Evolutionary conservation across 306 rosid species (phyloP).

Genomic region (Quercus agrifolia): DNA sequence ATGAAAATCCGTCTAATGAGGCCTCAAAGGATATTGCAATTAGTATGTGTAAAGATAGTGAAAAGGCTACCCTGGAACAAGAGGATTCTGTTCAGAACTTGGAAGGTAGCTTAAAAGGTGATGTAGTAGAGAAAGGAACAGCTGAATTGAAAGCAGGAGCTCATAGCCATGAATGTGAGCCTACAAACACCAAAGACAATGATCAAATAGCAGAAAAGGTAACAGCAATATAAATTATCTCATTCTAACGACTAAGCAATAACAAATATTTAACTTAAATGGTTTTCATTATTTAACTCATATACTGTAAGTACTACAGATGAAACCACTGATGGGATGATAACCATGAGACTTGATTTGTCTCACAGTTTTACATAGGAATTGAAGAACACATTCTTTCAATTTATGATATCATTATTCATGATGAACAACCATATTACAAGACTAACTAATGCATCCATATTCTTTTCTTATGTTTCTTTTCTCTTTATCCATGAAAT

Average conservation of each 20-base stretch:
- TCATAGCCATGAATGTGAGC: background rate
- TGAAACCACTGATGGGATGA: background rate
- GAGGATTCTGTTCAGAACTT: background rate
- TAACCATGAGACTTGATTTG: background rate
- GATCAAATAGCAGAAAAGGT: constrained; percentile 21
- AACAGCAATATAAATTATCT: background rate
- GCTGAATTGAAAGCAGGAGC: constrained; percentile 3
- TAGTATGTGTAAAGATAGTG: background rate
- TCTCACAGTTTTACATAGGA: background rate
- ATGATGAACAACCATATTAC: background rate
- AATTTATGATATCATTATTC: background rate
- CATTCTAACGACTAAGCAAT: background rate
- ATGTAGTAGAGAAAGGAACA: constrained; percentile 11
- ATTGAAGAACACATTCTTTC: background rate
- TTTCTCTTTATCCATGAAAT: background rate
- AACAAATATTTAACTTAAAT: background rate
- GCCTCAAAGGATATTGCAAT: constrained; percentile 2
- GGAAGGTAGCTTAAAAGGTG: constrained; percentile 3
- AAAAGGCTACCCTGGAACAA: background rate
- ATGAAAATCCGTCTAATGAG: background rate
- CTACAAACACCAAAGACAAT: background rate
- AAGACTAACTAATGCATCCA: background rate
- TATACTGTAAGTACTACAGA: background rate
- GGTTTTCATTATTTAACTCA: background rate
- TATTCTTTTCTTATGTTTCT: background rate